These are phyloP conservation scores for Ogataea henricii DNA, from an alignment of 805 yeast species.

Conservation along the genomic window DNA sequence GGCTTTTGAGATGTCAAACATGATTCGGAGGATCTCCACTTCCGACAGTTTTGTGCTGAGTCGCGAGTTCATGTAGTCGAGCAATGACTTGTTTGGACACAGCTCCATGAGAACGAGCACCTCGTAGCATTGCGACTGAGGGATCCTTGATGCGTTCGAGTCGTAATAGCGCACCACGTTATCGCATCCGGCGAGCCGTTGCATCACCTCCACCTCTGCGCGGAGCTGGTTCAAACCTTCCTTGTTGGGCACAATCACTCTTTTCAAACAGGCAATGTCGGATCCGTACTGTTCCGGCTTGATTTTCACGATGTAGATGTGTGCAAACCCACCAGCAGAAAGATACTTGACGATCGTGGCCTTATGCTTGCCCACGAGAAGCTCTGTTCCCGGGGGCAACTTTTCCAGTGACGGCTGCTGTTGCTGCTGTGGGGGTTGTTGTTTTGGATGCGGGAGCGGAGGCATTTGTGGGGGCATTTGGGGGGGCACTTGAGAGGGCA, in stretches of 20 bases:
- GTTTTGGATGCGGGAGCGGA: neutral
- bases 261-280: conserved; percentile 65
- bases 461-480: neutral
- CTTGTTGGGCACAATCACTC: conserved; percentile 74
- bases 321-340: conserved; percentile 73
- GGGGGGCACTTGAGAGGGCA: neutral
- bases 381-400: conserved; percentile 45
- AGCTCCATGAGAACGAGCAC: conserved; percentile 91
- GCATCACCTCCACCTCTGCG: conserved; percentile 81
- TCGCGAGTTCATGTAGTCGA: conserved; percentile 88
- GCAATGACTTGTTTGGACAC: conserved; percentile 82
- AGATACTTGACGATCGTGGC: conserved; percentile 48
- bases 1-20: conserved; percentile 79
- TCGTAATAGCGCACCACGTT: conserved; percentile 71
- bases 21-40: conserved; percentile 75
- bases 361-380: conserved; percentile 53
- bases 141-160: conserved; percentile 69
- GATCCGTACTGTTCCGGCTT: conserved; percentile 47
- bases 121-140: conserved; percentile 60
- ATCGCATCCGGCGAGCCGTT: conserved; percentile 54
- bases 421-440: neutral
- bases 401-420: conserved; percentile 21
- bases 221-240: conserved; percentile 64
- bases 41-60: conserved; percentile 77
- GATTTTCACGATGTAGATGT: conserved; percentile 66